Evolutionary conservation across 108 stramenopile genomes (phyloP), one percentile per base, ranked within the genome.

Genomic region (Halocafeteria seosinensis): DNA sequence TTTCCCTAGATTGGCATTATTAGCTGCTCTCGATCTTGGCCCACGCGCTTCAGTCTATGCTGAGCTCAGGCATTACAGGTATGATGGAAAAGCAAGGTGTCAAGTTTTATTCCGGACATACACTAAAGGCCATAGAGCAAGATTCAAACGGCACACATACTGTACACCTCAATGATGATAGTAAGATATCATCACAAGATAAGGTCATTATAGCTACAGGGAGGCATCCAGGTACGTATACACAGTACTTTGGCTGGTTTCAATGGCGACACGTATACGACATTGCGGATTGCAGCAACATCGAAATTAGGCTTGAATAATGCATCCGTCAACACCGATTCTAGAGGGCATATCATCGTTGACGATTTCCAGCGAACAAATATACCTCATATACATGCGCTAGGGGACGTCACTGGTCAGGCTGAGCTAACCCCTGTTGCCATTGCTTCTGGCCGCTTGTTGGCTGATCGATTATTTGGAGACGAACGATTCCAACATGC

Each of bases 351-450:
- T 68, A 83, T 94, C 30, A 21, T 71, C 29, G 86, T 83, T 3
- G 87, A 97, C 73, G 90, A 86, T 0, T 87, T 75, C 47, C 80
- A 85, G 72, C 81, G 86, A 61, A 94, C 95, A 0, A 76, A 72
- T 60, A 80, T 77, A 5, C 71, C 73, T 0, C 76, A 76, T 50
- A 78, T 97, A 26, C 89, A 76, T 67, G 91, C 95, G 12, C 32
- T 97, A 37, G 92, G 94, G 1, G 94, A 96, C 73, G 91, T 90
- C 0, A 77, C 76, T 63, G 88, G 87, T 9, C 55, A 61, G 26
- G 82, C 89, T 51, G 87, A 87, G 68, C 72, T 96, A 8, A 96
- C 94, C 2, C 94, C 94, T 38, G 88, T 91, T 81, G 94, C 94
- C 23, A 85, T 89, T 53, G 82, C 78, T 52, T 84, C 84, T 36